Evolutionary conservation across 2,329 filamentous ascomycete species (phyloP), one percentile per base, ranked within the genome.

Genomic region (Botryosphaeria dothidea): DNA sequence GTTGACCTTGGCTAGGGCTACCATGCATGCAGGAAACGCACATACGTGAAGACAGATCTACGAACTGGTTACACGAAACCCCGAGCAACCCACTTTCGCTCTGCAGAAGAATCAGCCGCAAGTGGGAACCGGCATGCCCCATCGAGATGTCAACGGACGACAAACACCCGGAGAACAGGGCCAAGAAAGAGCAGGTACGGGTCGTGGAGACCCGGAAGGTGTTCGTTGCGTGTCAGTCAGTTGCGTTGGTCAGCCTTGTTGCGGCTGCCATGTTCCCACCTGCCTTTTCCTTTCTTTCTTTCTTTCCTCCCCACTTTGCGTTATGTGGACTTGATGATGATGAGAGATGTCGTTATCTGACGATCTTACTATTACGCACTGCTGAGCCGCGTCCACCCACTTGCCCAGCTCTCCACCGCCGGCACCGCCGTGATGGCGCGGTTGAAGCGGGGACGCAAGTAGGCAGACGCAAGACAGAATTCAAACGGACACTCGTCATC

Each of bases 281-380:
- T 21, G 7, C 36, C 27, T 17, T 17, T 27, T 29, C 51, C 34
- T n/a, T 27, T n/a, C 23, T n/a, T 21, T 45, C 23, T 41, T 23
- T 13, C 11, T 13, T 21, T 21, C 31, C 36, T 13, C 56, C 41
- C 56, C 56, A 60, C 56, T 60, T 46, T 45, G 38, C 38, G 38
- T 21, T 21, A 38, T 60, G 54, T 31, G 36, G 36, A 29, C 17
- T 27, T 43, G 41, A 23, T 43, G 41, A 23, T 46, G 56, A 60
- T 60, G 56, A 21, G 56, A 60, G 56, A 60, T 60, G 56, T 60
- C 56, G 56, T 60, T 60, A 60, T 60, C 56, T 60, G 56, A 60
- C 56, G 56, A 60, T 60, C 56, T 60, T 15, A 19, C 19, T 46
- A 25, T 21, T 56, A 31, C 49, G n/a, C 52, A 8, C 19, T 29